Evolutionary conservation across 768 basidiomycete genomes (phyloP).

Genomic region (Rhizopogon vesiculosus): DNA sequence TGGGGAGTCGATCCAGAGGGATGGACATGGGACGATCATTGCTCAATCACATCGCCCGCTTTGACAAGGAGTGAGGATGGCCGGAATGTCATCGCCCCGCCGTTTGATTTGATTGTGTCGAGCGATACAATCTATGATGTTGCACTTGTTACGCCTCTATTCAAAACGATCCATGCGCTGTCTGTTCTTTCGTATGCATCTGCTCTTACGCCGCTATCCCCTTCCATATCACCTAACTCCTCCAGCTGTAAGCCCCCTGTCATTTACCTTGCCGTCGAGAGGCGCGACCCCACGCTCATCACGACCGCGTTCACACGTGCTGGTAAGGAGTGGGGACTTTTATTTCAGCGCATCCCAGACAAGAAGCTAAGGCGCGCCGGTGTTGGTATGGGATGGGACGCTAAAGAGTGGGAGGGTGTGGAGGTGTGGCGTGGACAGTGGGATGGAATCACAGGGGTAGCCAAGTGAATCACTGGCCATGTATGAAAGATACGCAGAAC

Average conservation of each 20-base stretch:
- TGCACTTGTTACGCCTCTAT: constrained; percentile 61
- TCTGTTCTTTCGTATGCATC: constrained; percentile 32
- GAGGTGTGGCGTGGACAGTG: constrained; percentile 60
- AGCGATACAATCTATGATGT: constrained; percentile 78
- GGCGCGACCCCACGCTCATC: constrained; percentile 66
- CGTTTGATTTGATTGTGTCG: constrained; percentile 74
- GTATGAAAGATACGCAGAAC: neutral
- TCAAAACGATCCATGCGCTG: constrained; percentile 59
- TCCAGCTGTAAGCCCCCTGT: constrained; percentile 3
- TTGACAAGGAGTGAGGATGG: neutral
- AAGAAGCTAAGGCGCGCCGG: constrained; percentile 59
- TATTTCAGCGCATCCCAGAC: constrained; percentile 50
- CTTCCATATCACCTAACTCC: neutral
- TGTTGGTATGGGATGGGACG: constrained; percentile 53
- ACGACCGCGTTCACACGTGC: constrained; percentile 57
- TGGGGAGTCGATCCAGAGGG: constrained; percentile 55
- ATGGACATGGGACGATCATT: constrained; percentile 48
- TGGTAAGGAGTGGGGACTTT: constrained; percentile 49
- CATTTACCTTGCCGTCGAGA: constrained; percentile 59
- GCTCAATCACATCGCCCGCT: constrained; percentile 30
- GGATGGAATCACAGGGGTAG: neutral
- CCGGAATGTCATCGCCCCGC: constrained; percentile 35
- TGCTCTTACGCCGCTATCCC: constrained; percentile 39
- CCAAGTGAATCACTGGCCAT: neutral
- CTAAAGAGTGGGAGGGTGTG: constrained; percentile 73